These are phyloP conservation scores for Peronospora destructor DNA, from an alignment of 352 stramenopile genomes.

Conservation along the genomic window DNA sequence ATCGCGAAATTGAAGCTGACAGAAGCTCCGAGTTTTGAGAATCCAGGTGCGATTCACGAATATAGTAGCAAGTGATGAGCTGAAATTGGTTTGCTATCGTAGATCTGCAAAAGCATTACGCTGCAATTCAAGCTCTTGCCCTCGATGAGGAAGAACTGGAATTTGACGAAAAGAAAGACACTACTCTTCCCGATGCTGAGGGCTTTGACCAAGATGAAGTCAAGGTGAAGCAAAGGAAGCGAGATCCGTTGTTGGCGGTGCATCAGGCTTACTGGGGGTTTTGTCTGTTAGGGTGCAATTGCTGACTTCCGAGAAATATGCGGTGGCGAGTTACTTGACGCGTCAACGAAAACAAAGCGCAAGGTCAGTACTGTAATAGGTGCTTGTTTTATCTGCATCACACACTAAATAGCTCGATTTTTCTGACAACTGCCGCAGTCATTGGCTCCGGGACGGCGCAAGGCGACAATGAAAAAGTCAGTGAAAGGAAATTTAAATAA, in stretches of 20 bases:
- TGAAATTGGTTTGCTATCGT: background rate
- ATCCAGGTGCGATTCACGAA: slow-evolving; percentile 40
- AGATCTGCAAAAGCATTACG: slow-evolving; percentile 85
- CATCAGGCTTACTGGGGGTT: background rate
- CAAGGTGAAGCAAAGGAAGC: slow-evolving; percentile 28
- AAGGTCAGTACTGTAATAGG: slow-evolving; percentile 25
- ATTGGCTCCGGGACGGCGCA: slow-evolving; percentile 18
- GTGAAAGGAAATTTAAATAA: slow-evolving; percentile 21
- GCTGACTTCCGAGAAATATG: slow-evolving; percentile 38
- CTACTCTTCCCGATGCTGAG: slow-evolving; percentile 62
- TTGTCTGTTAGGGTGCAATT: slow-evolving; percentile 36
- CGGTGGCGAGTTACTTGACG: slow-evolving; percentile 45
- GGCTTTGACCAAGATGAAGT: slow-evolving; percentile 65
- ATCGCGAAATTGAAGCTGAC: slow-evolving; percentile 66
- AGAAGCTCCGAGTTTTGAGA: slow-evolving; percentile 75
- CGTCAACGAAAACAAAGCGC: slow-evolving; percentile 39
- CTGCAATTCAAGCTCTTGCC: slow-evolving; percentile 68
- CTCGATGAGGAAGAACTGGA: slow-evolving; percentile 63
- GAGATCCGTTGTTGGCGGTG: background rate
- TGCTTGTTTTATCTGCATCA: background rate
- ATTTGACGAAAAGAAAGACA: slow-evolving; percentile 75
- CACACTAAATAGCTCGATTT: slow-evolving; percentile 1
- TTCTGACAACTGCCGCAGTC: slow-evolving; percentile 15
- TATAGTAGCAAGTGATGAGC: background rate
- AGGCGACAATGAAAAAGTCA: slow-evolving; percentile 39